Evolutionary conservation across 2,329 filamentous ascomycete genomes (phyloP), one percentile per base, ranked within the genome.

Genomic region (Bertia moriformis): DNA sequence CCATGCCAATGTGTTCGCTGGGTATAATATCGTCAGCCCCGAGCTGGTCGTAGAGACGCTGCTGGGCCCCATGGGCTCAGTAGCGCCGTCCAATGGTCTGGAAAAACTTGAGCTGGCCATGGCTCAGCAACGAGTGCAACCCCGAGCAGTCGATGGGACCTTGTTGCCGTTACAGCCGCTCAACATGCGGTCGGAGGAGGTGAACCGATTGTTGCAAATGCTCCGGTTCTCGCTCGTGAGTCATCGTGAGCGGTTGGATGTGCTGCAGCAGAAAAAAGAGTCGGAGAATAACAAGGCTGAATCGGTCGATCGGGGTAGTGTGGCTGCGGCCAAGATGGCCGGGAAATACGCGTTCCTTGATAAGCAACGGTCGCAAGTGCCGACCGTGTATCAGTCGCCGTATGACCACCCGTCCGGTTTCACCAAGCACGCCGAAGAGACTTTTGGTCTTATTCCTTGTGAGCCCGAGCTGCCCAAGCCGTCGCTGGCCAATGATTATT

Each of bases 121-220:
- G 59, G 56, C 57, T 39, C 59, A 62, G 44, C 59, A 60, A 44
- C 53, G 56, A 41, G 58, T 62, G 38, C 56, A 60, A 42, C 54
- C 56, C 13, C 50, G 55, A 41, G 54, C 57, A 18, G 45, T 50
- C 18, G 58, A 61, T 46, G 58, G 57, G 37, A 54, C 56, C 37
- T 42, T 59, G 39, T 45, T 60, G 18, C 52, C 56, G 13, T 48
- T 52, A 39, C 59, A 60, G 40, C 57, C 56, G 20, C 49, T 62
- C 38, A 60, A 62, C 43, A 62, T 61, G 57, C 50, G 57, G 19
- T 59, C 58, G 19, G 58, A 61, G 38, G 59, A 62, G 48, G 59
- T 62, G 43, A 59, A 53, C 19, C 56, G 57, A 27, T 43, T 62
- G 30, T 48, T 62, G 33, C 53, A 59, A 39, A 62, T 62, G 59